phyloP scores from a whole-genome alignment of 2,329 filamentous ascomycete species.

The Coniochaeta sp. region DNA sequence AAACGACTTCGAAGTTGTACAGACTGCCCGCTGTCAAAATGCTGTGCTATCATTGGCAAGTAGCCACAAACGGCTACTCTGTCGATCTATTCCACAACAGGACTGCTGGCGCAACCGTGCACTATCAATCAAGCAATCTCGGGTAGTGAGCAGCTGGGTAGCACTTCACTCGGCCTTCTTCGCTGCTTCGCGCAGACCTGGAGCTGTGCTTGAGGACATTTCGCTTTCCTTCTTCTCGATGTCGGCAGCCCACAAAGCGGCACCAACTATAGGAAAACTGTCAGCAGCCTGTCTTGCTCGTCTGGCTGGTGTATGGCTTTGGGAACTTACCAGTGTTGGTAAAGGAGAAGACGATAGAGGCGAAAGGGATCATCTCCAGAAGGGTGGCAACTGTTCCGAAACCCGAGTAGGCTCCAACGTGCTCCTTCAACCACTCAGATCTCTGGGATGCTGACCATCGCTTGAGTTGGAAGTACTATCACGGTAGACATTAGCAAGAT shows the following conservation, averaged over 20 bases:
- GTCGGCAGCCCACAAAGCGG: conserved; percentile 90
- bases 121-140: conserved; percentile 10
- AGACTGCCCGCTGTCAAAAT: background rate
- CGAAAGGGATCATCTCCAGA: conserved; percentile 77
- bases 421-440: conserved; percentile 60
- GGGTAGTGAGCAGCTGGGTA: conserved; percentile 4
- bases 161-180: conserved; percentile 37
- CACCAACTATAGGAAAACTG: conserved; percentile 54
- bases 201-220: conserved; percentile 44
- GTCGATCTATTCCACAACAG: background rate
- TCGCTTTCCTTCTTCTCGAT: conserved; percentile 53
- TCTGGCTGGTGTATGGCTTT: background rate
- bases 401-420: conserved; percentile 72
- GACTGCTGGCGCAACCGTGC: conserved; percentile 7
- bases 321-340: conserved; percentile 67
- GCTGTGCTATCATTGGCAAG: background rate
- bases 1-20: background rate
- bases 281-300: conserved; percentile 7
- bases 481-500: conserved; percentile 43
- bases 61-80: background rate
- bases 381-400: conserved; percentile 69
- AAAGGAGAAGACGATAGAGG: conserved; percentile 77
- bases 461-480: conserved; percentile 86
- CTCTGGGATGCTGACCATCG: conserved; percentile 61
- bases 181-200: conserved; percentile 38